Base-by-base conservation (phyloP, 2,329 filamentous ascomycete species). In the Rhynchosporium secalis region DNA sequence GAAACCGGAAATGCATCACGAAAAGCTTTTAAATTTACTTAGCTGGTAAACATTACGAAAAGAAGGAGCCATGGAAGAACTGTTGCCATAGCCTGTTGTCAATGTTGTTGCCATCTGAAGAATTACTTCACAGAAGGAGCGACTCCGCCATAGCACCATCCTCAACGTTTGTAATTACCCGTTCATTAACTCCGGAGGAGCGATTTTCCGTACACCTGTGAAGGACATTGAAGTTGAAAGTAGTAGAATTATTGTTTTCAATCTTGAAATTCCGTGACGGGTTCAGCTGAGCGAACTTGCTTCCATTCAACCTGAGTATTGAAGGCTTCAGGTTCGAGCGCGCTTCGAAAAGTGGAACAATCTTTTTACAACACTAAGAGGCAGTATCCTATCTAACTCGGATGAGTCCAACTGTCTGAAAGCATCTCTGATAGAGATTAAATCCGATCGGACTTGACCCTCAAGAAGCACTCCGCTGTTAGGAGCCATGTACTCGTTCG, bases 401-500 rank as follows among this genome's bases (percentile, higher is more conserved):
- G 36, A 55, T 33, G 51, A 55, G 51, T 55, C 46, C 43, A 51
- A 43, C 45, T 40, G 56, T 48, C 56, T 58, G 33, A 58, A 51
- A 49, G 54, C 54, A 36, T 56, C 54, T 56, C 54, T 45, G 41
- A 56, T 56, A 20, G 54, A 56, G 40, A 31, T 36, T 46, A 45
- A 47, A 46, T 56, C 54, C 41, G 54, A 47, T 56, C 54, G 54
- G 54, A 56, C 41, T 20, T 46, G 54, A 47, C 26, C 29, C 41
- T 36, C 54, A 56, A 31, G 54, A 56, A 56, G 51, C 54, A 13
- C 26, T 56, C 54, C 54, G 41, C 41, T 56, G 54, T 55, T 57
- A 57, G 55, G 43, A 57, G 45, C 45, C 28, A 49, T 51, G 49
- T 62, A 62, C 41, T 48, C 36, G 29, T 63, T 41, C 54, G 41